phyloP scores from a whole-genome alignment of 208 protist species.

The Trypanosomatidae sp. region DNA sequence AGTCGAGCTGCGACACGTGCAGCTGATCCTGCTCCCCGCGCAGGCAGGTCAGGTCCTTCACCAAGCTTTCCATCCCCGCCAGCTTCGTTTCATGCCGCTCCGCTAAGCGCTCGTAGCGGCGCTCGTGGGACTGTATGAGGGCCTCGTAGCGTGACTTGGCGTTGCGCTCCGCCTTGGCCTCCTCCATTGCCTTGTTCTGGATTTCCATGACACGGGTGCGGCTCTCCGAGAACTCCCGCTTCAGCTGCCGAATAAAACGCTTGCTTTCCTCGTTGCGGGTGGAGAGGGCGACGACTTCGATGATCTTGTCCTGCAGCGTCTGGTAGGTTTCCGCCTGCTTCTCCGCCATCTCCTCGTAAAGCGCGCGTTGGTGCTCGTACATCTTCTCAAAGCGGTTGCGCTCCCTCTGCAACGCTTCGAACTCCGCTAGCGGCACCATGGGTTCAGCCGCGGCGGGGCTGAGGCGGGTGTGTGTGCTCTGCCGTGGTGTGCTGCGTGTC shows the following conservation, averaged over 20 bases:
- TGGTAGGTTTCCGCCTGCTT: slow-evolving; percentile 75
- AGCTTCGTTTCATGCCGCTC: slow-evolving; percentile 69
- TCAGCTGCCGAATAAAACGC: slow-evolving; percentile 88
- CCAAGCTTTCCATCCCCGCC: slow-evolving; percentile 66
- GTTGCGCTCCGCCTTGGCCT: slow-evolving; percentile 50
- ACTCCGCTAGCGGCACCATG: slow-evolving; percentile 53
- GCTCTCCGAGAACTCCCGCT: slow-evolving; percentile 84
- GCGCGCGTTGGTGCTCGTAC: slow-evolving; percentile 86
- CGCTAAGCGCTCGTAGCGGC: slow-evolving; percentile 48
- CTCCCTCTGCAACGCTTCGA: slow-evolving; percentile 64
- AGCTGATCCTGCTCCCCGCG: slow-evolving; percentile 51
- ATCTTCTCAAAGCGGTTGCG: slow-evolving; percentile 86
- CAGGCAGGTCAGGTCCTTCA: slow-evolving; percentile 75
- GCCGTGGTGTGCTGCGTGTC: slow-evolving; percentile 10
- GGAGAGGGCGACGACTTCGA: slow-evolving; percentile 85
- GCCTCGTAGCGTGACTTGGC: slow-evolving; percentile 56
- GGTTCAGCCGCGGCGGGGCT: slow-evolving; percentile 29
- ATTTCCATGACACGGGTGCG: slow-evolving; percentile 78
- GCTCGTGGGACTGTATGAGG: slow-evolving; percentile 55
- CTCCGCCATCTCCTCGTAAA: slow-evolving; percentile 85
- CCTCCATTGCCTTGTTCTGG: slow-evolving; percentile 75
- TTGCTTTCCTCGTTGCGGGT: slow-evolving; percentile 90
- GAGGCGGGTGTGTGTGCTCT: no score
- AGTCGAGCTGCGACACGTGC: slow-evolving; percentile 78
- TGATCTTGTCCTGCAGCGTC: slow-evolving; percentile 82